A percentile compares a stretch with the other conserved stretches of the same genome.
Conservation (phyloP, 768 basidiomycete genomes). For the Rhodotorula toruloides region DNA sequence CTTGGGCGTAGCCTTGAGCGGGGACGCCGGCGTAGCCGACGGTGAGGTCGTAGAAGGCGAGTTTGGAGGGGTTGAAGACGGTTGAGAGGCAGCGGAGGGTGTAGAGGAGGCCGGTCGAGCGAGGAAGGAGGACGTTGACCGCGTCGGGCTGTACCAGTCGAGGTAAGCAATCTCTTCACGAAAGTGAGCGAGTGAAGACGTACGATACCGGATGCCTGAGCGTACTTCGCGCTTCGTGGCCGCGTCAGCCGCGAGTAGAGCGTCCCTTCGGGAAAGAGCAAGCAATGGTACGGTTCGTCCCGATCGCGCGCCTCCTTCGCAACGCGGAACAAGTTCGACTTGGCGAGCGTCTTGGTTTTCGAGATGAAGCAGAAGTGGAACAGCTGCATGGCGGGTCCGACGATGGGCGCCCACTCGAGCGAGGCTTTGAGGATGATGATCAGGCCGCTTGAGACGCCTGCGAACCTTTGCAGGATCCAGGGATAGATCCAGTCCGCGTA, state of each 20-base stretch:
- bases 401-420: constrained; percentile 74
- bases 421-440: constrained; percentile 90
- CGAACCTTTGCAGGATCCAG: constrained; percentile 74
- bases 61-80: constrained; percentile 57
- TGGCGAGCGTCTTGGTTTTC: not conserved
- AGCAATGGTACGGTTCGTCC: constrained; percentile 61
- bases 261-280: constrained; percentile 94
- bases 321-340: constrained; percentile 9
- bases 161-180: not conserved
- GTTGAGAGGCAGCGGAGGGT: constrained; percentile 74
- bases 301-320: constrained; percentile 18
- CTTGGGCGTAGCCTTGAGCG: constrained; percentile 36
- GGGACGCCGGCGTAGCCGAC: constrained; percentile 65
- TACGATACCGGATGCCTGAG: constrained; percentile 81
- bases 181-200: constrained; percentile 46
- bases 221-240: constrained; percentile 77
- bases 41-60: constrained; percentile 85
- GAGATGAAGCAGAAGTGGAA: constrained; percentile 36
- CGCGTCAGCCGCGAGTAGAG: constrained; percentile 80
- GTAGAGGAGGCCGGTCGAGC: constrained; percentile 84
- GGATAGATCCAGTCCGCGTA: constrained; percentile 62
- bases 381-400: constrained; percentile 53
- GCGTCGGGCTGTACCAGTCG: constrained; percentile 61
- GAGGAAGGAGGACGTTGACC: constrained; percentile 73
- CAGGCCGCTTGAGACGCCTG: constrained; percentile 63